Evolutionary conservation across 768 basidiomycete species (phyloP).

Genomic region (Russula vinacea): DNA sequence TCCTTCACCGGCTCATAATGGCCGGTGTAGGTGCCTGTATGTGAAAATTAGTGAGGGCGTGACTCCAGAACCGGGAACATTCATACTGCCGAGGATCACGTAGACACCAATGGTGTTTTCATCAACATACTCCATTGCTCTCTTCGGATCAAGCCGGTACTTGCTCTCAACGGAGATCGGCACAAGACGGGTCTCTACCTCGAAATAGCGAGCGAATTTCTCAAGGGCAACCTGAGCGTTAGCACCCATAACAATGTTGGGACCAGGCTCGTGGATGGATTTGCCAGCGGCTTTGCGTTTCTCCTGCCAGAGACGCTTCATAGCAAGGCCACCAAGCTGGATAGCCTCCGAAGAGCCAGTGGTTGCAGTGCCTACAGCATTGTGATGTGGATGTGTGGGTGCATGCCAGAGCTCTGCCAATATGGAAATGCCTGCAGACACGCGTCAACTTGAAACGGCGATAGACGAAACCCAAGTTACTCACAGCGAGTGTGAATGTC

Average conservation of each 20-base stretch:
- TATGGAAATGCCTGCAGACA: constrained; percentile 47
- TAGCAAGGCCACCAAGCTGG: constrained; percentile 66
- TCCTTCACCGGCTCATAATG: constrained; percentile 78
- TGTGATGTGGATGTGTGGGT: constrained; percentile 44
- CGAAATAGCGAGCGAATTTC: constrained; percentile 67
- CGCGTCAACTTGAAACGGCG: constrained; percentile 42
- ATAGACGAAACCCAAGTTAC: background rate
- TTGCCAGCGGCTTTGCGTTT: constrained; percentile 64
- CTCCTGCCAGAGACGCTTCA: constrained; percentile 70
- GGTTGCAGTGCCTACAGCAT: constrained; percentile 66
- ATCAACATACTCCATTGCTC: constrained; percentile 61
- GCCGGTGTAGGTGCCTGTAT: constrained; percentile 47
- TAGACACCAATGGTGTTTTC: constrained; percentile 73
- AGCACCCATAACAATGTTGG: constrained; percentile 62
- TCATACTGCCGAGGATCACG: constrained; percentile 53
- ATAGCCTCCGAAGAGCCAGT: constrained; percentile 72
- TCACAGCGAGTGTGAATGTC: constrained; percentile 29
- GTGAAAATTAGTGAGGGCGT: constrained; percentile 6
- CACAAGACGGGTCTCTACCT: constrained; percentile 62
- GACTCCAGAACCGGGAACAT: background rate
- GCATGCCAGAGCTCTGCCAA: constrained; percentile 69
- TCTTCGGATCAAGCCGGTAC: constrained; percentile 72
- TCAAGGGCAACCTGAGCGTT: constrained; percentile 70
- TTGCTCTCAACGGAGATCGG: constrained; percentile 65
- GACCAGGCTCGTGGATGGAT: constrained; percentile 61